Base-by-base conservation (phyloP, 495 filamentous ascomycete genomes). In the Talaromyces borbonicus region DNA sequence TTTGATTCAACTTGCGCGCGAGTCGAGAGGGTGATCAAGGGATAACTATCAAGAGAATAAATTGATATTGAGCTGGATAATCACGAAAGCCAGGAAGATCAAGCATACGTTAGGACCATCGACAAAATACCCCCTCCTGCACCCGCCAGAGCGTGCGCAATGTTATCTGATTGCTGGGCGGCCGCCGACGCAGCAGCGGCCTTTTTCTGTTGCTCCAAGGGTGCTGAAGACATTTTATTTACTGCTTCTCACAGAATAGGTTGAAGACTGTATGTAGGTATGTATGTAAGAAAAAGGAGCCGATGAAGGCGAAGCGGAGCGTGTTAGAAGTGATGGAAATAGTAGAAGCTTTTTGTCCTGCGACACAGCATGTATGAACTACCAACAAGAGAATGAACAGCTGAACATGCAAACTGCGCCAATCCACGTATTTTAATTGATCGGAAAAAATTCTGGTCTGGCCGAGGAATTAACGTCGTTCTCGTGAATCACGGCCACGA, bases 1-100 rank as follows among this genome's bases (percentile, higher is more conserved):
- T 87, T 90, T 26, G 90, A 95, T 63, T 99, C 92, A 59, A 99
- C 89, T 65, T 99, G 92, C 25, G 93, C 92, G 59, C 92, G 83
- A 18, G 92, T 99, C 11, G 92, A 99, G 45, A 99, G 83, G 8
- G 92, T 99, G 53, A 99, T 92, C 46, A 99, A 79, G 12, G 92
- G 92, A 61, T 98, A 97, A 44, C 87, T 90, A 50, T 23, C 41
- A 43, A 44, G 15, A 1, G n/a, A n/a, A n/a, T n/a, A n/a, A n/a
- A n/a, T n/a, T n/a, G n/a, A n/a, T n/a, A n/a, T n/a, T n/a, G n/a
- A n/a, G n/a, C n/a, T n/a, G n/a, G n/a, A n/a, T n/a, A n/a, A n/a
- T n/a, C n/a, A n/a, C n/a, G n/a, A n/a, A n/a, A n/a, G n/a, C n/a
- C n/a, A n/a, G n/a, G n/a, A n/a, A n/a, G n/a, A n/a, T n/a, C n/a